Percentiles rank a stretch among this genome's conserved stretches.
Conservation (phyloP, 306 rosid species). For the Prunus mira region DNA sequence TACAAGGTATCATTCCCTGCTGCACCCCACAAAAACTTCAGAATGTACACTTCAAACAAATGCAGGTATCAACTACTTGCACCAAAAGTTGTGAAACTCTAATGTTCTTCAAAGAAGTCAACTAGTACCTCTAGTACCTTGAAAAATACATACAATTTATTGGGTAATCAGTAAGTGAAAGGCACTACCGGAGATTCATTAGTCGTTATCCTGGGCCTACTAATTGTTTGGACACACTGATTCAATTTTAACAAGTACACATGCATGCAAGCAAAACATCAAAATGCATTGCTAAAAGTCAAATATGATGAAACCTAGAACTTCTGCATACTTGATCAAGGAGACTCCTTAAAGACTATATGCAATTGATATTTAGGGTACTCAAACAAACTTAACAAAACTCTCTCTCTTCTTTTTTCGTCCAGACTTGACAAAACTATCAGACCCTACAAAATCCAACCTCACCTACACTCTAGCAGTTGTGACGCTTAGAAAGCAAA, state of each 20-base stretch:
- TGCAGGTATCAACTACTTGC: not conserved
- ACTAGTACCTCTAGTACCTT: not conserved
- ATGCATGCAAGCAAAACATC: not conserved
- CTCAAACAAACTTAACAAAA: too few species aligned
- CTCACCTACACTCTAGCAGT: not conserved
- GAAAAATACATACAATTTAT: not conserved
- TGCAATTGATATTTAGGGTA: not conserved
- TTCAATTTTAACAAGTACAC: not conserved
- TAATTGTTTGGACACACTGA: not conserved
- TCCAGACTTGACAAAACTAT: too few species aligned
- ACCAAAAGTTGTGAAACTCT: not conserved
- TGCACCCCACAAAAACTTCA: not conserved
- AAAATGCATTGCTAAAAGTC: not conserved
- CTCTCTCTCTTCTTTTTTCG: too few species aligned
- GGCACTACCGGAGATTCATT: not conserved
- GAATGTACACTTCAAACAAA: not conserved
- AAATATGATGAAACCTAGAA: not conserved
- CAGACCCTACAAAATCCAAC: not conserved
- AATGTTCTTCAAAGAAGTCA: not conserved
- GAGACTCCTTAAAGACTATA: not conserved
- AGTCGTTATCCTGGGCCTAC: not conserved
- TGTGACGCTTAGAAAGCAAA: not conserved
- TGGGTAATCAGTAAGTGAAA: not conserved
- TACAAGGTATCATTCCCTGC: conserved; percentile 7
- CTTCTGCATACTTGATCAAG: not conserved